Evolutionary conservation across 495 filamentous ascomycete genomes (phyloP).

Genomic region (Darksidea phi): DNA sequence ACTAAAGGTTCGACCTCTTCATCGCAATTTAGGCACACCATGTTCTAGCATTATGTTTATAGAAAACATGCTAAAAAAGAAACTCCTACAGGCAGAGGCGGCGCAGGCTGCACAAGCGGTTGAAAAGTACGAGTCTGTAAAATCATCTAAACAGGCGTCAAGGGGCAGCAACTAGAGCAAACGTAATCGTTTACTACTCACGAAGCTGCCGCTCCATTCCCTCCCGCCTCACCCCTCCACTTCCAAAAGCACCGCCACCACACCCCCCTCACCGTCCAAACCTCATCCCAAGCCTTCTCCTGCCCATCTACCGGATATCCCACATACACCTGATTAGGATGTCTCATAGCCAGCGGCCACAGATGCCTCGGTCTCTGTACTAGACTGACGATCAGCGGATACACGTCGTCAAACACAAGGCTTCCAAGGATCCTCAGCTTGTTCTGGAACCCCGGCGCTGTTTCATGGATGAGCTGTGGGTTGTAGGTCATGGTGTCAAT

Average conservation of each 20-base stretch:
- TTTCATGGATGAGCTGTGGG: not conserved
- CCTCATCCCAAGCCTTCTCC: slow-evolving; percentile 21
- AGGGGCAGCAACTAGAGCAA: no score
- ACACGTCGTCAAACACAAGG: slow-evolving; percentile 22
- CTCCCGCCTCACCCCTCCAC: not conserved
- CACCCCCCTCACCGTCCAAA: not conserved
- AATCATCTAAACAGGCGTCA: no score
- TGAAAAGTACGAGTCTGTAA: no score
- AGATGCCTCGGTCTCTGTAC: slow-evolving; percentile 2
- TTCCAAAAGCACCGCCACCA: not conserved
- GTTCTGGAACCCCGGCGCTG: slow-evolving; percentile 6
- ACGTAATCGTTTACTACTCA: no score
- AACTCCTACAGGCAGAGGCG: no score
- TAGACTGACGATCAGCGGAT: slow-evolving; percentile 6
- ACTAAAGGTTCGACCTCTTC: no score
- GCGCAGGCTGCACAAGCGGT: no score
- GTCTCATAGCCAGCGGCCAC: slow-evolving; percentile 16
- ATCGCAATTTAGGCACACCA: no score
- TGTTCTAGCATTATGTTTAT: no score
- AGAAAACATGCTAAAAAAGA: no score
- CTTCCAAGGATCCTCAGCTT: slow-evolving; percentile 3
- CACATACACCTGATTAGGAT: slow-evolving; percentile 20
- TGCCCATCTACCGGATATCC: slow-evolving; percentile 6
- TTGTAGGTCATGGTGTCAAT: slow-evolving; percentile 1
- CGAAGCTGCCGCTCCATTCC: not conserved